Base-by-base conservation (phyloP, 208 protist genomes). In the Trypanosoma brucei region DNA sequence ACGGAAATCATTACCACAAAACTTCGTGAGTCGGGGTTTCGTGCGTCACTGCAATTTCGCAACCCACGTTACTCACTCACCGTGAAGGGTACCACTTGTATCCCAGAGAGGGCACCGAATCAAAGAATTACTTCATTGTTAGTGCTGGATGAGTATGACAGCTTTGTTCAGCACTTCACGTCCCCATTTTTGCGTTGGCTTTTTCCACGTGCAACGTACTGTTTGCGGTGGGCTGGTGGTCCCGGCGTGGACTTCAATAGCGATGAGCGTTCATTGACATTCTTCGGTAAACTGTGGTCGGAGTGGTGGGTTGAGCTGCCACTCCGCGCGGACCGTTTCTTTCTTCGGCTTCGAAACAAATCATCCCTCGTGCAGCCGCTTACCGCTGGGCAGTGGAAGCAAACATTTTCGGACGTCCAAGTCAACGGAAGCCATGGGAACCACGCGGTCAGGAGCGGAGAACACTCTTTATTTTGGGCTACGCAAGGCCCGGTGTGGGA, bases 401-500 rank as follows among this genome's bases (percentile, higher is more conserved):
- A 35, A n/a, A 8, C 35, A 2, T 36, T 42, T n/a, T 46, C 35
- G 22, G 9, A 52, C 49, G 34, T 39, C 35, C 48, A 39, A 58
- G 63, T 50, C 44, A n/a, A 48, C 44, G 8, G 44, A 48, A 48
- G 44, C 44, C 58, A 13, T n/a, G 22, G 22, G 22, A 22, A 22
- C 22, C 22, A 22, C 56, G 11, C 2, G 40, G 11, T n/a, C 42
- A 37, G n/a, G 36, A 9, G 37, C 14, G 33, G 48, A 39, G 37
- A 37, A 46, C 83, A 89, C 45, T 51, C 45, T 56, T 75, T 84
- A 55, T 78, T 89, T 56, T 89, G 79, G 80, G 83, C 83, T 1
- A 89, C 83, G 39, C 83, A 89, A 60, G 79, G 79, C 9, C 83
- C 79, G 6, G 61, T 48, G 39, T 89, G 79, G 80, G 55, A 81